These are phyloP conservation scores for Byssoonygena ceratinophila DNA, from an alignment of 2,329 filamentous ascomycete genomes.

Conservation along the genomic window DNA sequence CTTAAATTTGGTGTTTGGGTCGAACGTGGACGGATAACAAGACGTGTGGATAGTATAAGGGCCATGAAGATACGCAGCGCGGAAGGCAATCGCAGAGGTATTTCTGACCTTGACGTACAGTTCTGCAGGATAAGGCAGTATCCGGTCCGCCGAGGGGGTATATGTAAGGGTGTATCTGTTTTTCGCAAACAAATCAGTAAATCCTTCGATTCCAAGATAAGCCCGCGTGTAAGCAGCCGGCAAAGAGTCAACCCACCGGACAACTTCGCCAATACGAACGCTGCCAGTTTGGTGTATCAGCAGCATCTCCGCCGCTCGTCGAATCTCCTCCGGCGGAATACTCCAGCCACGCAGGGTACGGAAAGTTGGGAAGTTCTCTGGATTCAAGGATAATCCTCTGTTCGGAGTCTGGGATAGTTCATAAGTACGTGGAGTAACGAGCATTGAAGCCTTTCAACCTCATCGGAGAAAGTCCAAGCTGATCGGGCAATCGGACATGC, in stretches of 20 bases:
- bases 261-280: conserved; percentile 88
- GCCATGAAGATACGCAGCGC: conserved; percentile 91
- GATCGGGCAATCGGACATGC: background rate
- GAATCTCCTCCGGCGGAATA: conserved; percentile 19
- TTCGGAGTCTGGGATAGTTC: conserved; percentile 32
- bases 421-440: conserved; percentile 36
- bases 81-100: conserved; percentile 75
- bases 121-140: conserved; percentile 70
- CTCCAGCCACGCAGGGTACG: conserved; percentile 30
- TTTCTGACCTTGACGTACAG: conserved; percentile 86
- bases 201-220: background rate
- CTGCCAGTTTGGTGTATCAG: conserved; percentile 82
- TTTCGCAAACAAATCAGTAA: background rate
- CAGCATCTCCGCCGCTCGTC: conserved; percentile 52
- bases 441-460: conserved; percentile 27
- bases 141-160: conserved; percentile 76
- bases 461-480: background rate
- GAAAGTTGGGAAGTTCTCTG: conserved; percentile 22
- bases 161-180: conserved; percentile 72
- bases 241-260: conserved; percentile 51
- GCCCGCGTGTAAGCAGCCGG: background rate
- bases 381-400: conserved; percentile 20
- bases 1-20: conserved; percentile 68
- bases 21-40: conserved; percentile 71
- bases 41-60: conserved; percentile 85